These are phyloP conservation scores for Phytophthora fragariaefolia DNA, from an alignment of 352 stramenopile species.

Conservation along the genomic window DNA sequence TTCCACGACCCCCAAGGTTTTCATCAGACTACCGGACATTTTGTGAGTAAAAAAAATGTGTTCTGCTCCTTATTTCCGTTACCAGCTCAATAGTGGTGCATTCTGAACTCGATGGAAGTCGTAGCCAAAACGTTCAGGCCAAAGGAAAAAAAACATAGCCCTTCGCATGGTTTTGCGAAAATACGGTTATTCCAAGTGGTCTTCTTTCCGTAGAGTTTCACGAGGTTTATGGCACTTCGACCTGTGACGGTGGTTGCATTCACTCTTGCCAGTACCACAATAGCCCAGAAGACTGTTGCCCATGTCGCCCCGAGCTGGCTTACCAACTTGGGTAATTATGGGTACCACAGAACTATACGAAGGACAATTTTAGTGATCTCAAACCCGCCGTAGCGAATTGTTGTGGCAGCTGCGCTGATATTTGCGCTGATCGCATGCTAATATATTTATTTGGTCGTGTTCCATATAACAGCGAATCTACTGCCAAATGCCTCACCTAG, in stretches of 20 bases:
- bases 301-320: conserved; percentile 44
- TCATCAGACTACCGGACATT: no score
- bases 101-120: no score
- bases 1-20: no score
- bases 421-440: conserved; percentile 34
- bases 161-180: neutral
- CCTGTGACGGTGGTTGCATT: conserved; percentile 44
- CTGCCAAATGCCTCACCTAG: conserved; percentile 5
- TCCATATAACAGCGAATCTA: conserved; percentile 22
- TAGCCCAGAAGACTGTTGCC: conserved; percentile 38
- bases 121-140: no score
- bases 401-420: conserved; percentile 32
- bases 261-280: conserved; percentile 23
- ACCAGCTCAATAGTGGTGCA: no score
- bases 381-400: conserved; percentile 27
- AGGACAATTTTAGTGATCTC: conserved; percentile 39
- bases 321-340: conserved; percentile 20
- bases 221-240: conserved; percentile 44
- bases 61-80: no score
- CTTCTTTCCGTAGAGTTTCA: conserved; percentile 33
- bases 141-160: neutral
- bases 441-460: conserved; percentile 36
- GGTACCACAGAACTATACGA: no score
- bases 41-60: no score
- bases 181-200: neutral